Base-by-base conservation (phyloP, 2,329 filamentous ascomycete species). In the Aspergillus brunneoviolaceus region DNA sequence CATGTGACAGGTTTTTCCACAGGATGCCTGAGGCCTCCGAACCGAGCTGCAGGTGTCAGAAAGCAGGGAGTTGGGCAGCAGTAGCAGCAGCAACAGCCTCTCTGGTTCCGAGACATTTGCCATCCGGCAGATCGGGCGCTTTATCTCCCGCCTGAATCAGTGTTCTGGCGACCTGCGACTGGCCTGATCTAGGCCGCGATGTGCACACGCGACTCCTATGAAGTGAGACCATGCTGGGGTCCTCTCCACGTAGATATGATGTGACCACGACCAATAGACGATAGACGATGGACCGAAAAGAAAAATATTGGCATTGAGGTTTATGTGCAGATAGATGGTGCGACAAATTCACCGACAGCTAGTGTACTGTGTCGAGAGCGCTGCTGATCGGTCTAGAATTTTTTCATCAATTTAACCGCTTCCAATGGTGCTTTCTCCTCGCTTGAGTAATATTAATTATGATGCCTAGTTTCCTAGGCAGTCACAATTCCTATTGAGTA, bases 261-360 rank as follows among this genome's bases (percentile, higher is more conserved):
- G 53, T 31, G 53, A 55, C 39, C 39, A 55, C 53, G 53, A 55
- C 7, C 21, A 55, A 27, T 33, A 55, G 16, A 47, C n/a, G 39
- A 45, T 45, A 45, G 39, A 45, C 39, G 39, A 55, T 31, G 45
- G 45, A 55, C 42, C 27, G 35, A 55, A 47, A 31, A 42, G 33
- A 33, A 12, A 48, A 48, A 47, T 2, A 16, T 11, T 27, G n/a
- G 11, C 21, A 39, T 33, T 47, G 42, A 29, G 25, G 23, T n/a
- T 12, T 31, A 29, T 29, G 23, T n/a, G 14, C 7, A 19, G 16
- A 45, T 45, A 45, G 39, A 45, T 45, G 1, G 39, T n/a, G 39
- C 39, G 14, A 19, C 14, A 19, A 7, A 16, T 19, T 7, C 39
- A 45, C 39, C 39, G 39, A 19, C 16, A 45, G 16, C 39, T 19